Conservation (phyloP, 2,329 filamentous ascomycete genomes). For the Ceratocystis cubensis region DNA sequence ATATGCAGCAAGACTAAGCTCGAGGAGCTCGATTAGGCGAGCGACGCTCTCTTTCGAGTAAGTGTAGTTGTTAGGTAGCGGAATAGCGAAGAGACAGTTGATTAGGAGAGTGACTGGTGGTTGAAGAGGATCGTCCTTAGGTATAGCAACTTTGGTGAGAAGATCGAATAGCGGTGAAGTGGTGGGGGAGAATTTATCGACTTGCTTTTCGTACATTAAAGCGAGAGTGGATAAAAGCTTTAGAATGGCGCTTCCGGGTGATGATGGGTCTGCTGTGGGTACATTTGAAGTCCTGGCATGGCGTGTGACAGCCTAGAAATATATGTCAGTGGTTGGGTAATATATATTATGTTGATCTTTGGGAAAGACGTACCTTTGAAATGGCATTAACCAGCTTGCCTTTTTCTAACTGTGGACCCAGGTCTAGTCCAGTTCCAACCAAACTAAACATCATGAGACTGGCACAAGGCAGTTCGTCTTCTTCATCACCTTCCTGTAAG, state of each 20-base stretch:
- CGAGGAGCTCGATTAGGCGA: conserved; percentile 12
- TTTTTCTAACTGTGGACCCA: conserved; percentile 34
- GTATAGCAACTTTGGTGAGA: conserved; percentile 21
- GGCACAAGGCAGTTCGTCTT: conserved; percentile 22
- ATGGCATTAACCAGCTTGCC: conserved; percentile 23
- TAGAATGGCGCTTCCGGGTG: conserved; percentile 22
- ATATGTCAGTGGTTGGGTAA: neutral
- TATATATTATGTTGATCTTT: neutral
- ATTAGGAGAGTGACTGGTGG: conserved; percentile 23
- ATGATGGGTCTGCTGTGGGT: conserved; percentile 22
- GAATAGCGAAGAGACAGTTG: conserved; percentile 23
- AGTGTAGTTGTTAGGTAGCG: conserved; percentile 21
- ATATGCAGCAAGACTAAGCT: conserved; percentile 14
- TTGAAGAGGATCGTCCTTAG: conserved; percentile 22
- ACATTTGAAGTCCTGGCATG: conserved; percentile 21
- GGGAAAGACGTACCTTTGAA: conserved; percentile 20
- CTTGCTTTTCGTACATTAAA: conserved; percentile 22
- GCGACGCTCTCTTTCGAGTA: conserved; percentile 19
- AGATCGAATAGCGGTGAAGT: conserved; percentile 22
- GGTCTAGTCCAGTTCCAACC: conserved; percentile 22
- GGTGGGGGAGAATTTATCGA: conserved; percentile 21
- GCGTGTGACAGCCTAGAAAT: conserved; percentile 20
- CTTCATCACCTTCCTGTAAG: conserved; percentile 20
- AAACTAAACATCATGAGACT: conserved; percentile 22
- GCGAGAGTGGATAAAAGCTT: conserved; percentile 24